These are phyloP conservation scores for Euphorbia tirucalli DNA, from an alignment of 345 rosid species.

Conservation along the genomic window DNA sequence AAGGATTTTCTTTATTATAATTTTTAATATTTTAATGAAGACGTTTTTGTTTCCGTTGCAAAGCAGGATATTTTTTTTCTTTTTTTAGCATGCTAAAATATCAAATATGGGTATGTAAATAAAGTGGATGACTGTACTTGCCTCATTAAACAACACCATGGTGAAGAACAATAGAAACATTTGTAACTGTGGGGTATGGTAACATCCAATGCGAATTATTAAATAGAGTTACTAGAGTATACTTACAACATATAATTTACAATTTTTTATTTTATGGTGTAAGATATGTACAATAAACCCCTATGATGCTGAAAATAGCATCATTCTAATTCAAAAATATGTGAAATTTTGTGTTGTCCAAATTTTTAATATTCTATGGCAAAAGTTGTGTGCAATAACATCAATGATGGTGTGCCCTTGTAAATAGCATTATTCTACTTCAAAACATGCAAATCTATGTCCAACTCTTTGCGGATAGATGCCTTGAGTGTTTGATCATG, in stretches of 20 bases:
- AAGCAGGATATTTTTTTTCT: neutral
- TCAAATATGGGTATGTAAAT: neutral
- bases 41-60: neutral
- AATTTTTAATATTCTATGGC: neutral
- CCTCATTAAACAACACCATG: neutral
- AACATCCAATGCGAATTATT: neutral
- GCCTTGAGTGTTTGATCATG: neutral
- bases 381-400: neutral
- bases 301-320: too few species aligned
- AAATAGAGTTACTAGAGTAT: neutral
- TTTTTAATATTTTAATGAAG: constrained; percentile 4
- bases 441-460: neutral
- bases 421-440: neutral
- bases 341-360: too few species aligned
- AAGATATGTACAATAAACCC: too few species aligned
- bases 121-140: neutral
- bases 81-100: neutral
- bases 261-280: too few species aligned
- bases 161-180: neutral
- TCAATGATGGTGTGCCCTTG: neutral
- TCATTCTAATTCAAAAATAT: too few species aligned
- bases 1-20: constrained; percentile 18
- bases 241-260: neutral
- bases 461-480: neutral
- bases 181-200: neutral